Evolutionary conservation across 768 basidiomycete genomes (phyloP), one percentile per base, ranked within the genome.

Genomic region (Pulveroboletus sp.): DNA sequence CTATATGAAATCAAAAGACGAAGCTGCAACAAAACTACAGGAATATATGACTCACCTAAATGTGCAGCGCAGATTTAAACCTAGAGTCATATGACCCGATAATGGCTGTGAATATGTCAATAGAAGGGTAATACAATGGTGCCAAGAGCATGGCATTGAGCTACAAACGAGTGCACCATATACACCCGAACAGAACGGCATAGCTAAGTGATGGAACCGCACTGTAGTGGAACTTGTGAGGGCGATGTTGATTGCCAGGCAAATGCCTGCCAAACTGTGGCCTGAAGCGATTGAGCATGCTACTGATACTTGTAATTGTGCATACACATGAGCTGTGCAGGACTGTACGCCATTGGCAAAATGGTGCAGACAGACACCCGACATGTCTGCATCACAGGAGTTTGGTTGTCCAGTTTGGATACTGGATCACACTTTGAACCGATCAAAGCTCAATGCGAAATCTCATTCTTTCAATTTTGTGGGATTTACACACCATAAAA

Each of bases 151-250:
- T 1, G 70, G 72, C 0, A 70, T 72, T 6, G 57, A 58, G 1
- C 49, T n/a, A n/a, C n/a, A n/a, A n/a, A n/a, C n/a, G n/a, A n/a
- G n/a, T n/a, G n/a, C n/a, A n/a, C n/a, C n/a, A 3, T 72, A 75
- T 27, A 67, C 69, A 7, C 70, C 69, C 0, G 54, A 65, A 1
- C 70, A 74, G 23, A 75, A 75, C 49, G 68, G 64, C 7, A 45
- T 63, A n/a, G 66, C 73, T 0, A 73, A 79, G 29, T 38, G 63
- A 0, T 62, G 64, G n/a, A 75, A 75, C 43, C 27, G 58, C 4
- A 73, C 67, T 0, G 30, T 70, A 0, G 20, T 70, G 0, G 63
- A 73, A 38, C 35, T 72, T 2, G 61, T 53, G 2, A 23, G 56
- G 0, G 57, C 68, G 0, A 75, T 76, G 71, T 5, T 75, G 23